Percentiles rank a stretch among this genome's conserved stretches.
These are phyloP conservation scores for Pseudoscleropodium purum DNA, from an alignment of 225 moss, liverwort and hornwort genomes.

Conservation along the genomic window DNA sequence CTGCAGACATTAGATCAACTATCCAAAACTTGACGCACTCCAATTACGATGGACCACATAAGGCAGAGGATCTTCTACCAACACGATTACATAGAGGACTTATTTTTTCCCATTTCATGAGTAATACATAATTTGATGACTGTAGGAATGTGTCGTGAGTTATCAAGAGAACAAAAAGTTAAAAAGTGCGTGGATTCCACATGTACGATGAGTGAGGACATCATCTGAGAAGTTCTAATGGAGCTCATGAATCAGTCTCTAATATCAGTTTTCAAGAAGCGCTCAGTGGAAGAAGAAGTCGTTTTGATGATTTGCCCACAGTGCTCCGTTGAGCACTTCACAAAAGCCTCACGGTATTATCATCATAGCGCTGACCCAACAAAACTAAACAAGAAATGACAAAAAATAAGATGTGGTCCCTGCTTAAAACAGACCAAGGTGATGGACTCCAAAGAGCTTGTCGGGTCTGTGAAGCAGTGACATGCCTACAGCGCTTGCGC, in stretches of 20 bases:
- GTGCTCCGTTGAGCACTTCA: slow-evolving; percentile 1
- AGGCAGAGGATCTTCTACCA: not conserved
- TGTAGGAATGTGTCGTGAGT: not conserved
- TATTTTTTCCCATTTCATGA: not conserved
- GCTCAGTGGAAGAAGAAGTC: slow-evolving; percentile 8
- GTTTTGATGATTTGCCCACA: not conserved
- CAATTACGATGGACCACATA: not conserved
- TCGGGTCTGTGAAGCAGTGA: not conserved
- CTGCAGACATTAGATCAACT: not conserved
- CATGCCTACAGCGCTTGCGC: not conserved
- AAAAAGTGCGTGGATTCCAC: no score
- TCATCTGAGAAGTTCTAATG: not conserved
- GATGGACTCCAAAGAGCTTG: not conserved
- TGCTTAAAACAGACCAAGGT: not conserved
- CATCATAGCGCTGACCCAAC: not conserved
- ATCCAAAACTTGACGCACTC: not conserved
- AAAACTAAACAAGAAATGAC: not conserved
- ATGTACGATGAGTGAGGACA: not conserved
- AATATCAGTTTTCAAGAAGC: not conserved
- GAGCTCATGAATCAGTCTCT: not conserved
- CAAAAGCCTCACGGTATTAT: not conserved
- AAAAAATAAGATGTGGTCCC: not conserved
- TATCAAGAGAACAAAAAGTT: not conserved
- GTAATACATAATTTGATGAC: not conserved
- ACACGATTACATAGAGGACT: not conserved